Evolutionary conservation across 306 rosid species (phyloP).

Genomic region (Fagus crenata): DNA sequence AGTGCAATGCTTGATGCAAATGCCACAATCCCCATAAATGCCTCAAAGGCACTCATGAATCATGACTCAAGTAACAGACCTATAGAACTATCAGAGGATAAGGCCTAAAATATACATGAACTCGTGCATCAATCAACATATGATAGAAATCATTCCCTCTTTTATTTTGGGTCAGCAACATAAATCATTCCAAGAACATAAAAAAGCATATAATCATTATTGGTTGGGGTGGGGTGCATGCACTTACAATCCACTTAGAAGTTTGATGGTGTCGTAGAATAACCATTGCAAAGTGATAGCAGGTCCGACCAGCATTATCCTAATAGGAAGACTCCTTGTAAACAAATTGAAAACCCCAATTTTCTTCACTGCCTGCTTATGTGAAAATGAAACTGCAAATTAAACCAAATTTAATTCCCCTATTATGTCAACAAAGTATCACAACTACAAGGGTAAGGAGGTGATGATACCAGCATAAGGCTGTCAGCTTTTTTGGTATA

Average conservation of each 20-base stretch:
- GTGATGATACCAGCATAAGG: constrained; percentile 46
- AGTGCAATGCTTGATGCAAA: neutral
- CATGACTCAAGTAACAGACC: neutral
- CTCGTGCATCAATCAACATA: too few relatives aligned
- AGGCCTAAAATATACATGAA: neutral
- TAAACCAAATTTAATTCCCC: neutral
- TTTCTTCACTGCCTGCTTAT: constrained; percentile 7
- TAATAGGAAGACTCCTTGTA: constrained; percentile 17
- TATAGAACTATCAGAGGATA: neutral
- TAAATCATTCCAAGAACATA: neutral
- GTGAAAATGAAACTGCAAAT: neutral
- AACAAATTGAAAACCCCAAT: constrained; percentile 12
- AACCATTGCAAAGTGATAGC: constrained; percentile 14
- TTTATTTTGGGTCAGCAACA: neutral
- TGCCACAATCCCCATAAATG: neutral
- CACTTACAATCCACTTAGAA: constrained; percentile 11
- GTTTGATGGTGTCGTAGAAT: constrained; percentile 16
- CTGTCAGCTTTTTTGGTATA: constrained; percentile 58
- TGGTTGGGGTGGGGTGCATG: neutral
- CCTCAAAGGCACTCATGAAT: neutral
- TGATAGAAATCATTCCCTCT: too few relatives aligned
- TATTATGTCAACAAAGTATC: neutral
- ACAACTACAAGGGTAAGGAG: neutral
- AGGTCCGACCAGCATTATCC: constrained; percentile 20
- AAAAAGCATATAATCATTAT: neutral